Evolutionary conservation across 2,329 filamentous ascomycete species (phyloP), one percentile per base, ranked within the genome.

Genomic region (Alternaria brassicae): DNA sequence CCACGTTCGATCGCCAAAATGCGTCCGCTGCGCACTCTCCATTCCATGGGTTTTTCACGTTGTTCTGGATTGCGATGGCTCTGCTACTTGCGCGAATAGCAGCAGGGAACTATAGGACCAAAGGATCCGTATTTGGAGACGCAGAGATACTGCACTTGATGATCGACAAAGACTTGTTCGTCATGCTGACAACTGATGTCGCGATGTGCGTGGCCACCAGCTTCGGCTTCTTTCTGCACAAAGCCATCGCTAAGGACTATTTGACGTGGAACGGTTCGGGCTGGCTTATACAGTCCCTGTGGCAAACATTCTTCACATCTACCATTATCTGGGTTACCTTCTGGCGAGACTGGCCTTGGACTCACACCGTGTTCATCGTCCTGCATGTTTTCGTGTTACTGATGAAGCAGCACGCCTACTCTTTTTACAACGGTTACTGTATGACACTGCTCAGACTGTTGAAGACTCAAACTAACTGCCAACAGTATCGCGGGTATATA

Each of bases 341-440:
- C 49, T 84, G 88, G 70, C 84, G 90, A 4, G 86, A 92, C 50
- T 94, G 91, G 91, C 89, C 90, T 1, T 93, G 91, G 91, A 91
- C 91, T 13, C 91, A 92, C 70, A 91, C 89, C 2, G 88, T 92
- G 17, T 92, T 91, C 74, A 90, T 91, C 50, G 87, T 91, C 9
- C 80, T 93, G 17, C 90, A 93, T 71, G 87, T 87, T 13, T 79
- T 93, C 55, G 86, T 90, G 6, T 89, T 93, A 83, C 74, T 93
- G 23, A 93, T 93, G 91, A 94, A 94, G 80, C 90, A 92, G 77
- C 91, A 93, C 73, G 90, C 88, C 17, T 93, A 91, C 70, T 84
- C 89, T 4, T 92, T 91, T 66, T 93, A 92, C 76, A 93, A 93
- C 68, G 91, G 91, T 6, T 85, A 93, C 62, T 80, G 79, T 81